These are phyloP conservation scores for Nicotiana tomentosiformis DNA, from an alignment of 257 asterid genomes.

Conservation along the genomic window DNA sequence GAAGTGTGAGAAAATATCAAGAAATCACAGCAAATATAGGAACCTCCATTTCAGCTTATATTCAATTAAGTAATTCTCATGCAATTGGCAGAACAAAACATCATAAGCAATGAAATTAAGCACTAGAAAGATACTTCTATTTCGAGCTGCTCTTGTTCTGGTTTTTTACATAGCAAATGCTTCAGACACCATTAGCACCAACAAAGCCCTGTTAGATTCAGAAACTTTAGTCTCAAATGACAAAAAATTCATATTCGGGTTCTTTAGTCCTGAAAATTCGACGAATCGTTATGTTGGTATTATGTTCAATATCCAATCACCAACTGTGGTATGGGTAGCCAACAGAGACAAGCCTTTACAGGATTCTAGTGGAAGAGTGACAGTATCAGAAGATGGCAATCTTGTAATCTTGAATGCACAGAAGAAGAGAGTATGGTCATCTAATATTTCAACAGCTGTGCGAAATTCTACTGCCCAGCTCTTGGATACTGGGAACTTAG, in stretches of 20 bases:
- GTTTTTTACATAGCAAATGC: background rate
- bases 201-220: slow-evolving; percentile 16
- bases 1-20: background rate
- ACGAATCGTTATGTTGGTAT: slow-evolving; percentile 38
- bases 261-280: slow-evolving; percentile 28
- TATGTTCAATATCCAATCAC: slow-evolving; percentile 22
- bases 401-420: slow-evolving; percentile 22
- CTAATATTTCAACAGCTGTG: slow-evolving; percentile 18
- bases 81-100: background rate
- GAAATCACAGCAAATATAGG: background rate
- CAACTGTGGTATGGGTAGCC: slow-evolving; percentile 40
- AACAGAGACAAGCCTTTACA: slow-evolving; percentile 31
- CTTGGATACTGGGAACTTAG: slow-evolving; percentile 33
- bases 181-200: slow-evolving; percentile 20
- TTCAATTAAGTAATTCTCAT: background rate
- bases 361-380: slow-evolving; percentile 26
- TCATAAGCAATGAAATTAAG: slow-evolving; percentile 1
- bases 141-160: background rate
- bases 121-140: background rate
- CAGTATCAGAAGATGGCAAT: slow-evolving; percentile 38
- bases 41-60: background rate
- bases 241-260: slow-evolving; percentile 27
- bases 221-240: slow-evolving; percentile 29
- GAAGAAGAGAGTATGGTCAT: slow-evolving; percentile 31
- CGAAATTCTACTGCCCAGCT: slow-evolving; percentile 30